Percentiles rank a stretch among this genome's conserved stretches.
Evolutionary conservation across 139 green algal species (phyloP).

Genomic region (Cymbomonas tetramitiformis): DNA sequence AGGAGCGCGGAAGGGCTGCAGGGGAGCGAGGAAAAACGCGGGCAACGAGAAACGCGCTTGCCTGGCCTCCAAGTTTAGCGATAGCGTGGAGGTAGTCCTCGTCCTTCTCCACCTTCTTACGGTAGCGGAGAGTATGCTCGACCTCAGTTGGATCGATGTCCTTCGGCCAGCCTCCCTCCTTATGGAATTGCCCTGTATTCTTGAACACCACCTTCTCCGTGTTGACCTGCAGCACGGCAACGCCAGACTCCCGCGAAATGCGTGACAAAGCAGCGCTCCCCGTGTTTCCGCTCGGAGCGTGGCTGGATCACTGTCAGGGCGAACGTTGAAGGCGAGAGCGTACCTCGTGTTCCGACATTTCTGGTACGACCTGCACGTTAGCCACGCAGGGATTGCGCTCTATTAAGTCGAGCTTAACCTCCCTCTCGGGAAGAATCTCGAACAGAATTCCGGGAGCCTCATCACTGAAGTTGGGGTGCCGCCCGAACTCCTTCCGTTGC

Average conservation of each 20-base stretch:
- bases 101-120: conserved; percentile 65
- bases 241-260: no score
- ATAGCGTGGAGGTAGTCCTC: conserved; percentile 70
- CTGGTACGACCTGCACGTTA: conserved; percentile 49
- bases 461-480: conserved; percentile 55
- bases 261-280: no score
- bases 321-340: no score
- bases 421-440: conserved; percentile 67
- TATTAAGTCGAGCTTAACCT: conserved; percentile 53
- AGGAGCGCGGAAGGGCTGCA: no score
- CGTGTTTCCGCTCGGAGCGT: no score
- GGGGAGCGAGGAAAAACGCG: no score
- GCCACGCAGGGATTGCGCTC: conserved; percentile 51
- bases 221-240: conserved; percentile 71
- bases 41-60: no score
- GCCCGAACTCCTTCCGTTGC: conserved; percentile 76
- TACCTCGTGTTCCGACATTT: conserved; percentile 76
- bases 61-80: conserved; percentile 12
- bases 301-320: no score
- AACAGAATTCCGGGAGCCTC: conserved; percentile 56
- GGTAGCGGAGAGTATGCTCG: conserved; percentile 65
- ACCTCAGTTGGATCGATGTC: conserved; percentile 78
- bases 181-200: conserved; percentile 60
- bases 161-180: conserved; percentile 86
- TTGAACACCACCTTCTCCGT: conserved; percentile 43